phyloP scores from a whole-genome alignment of 1,284 basidiomycete species.

The Tremellales sp. region DNA sequence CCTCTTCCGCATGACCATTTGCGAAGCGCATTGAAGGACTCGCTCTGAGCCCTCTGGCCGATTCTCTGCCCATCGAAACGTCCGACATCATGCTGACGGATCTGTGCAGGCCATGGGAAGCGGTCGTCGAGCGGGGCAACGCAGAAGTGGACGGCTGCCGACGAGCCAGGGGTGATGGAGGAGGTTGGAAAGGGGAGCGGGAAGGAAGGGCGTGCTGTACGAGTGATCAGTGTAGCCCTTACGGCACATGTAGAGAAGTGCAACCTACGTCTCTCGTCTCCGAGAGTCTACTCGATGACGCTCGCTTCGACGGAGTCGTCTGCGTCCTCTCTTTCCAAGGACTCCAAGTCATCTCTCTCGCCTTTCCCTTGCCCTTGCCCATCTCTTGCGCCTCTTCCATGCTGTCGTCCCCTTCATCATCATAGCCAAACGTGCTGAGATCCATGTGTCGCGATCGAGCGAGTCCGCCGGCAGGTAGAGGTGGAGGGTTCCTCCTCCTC shows the following conservation, averaged over 20 bases:
- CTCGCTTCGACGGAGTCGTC: constrained; percentile 8
- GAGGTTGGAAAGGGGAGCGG: constrained; percentile 30
- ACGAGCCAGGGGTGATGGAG: constrained; percentile 14
- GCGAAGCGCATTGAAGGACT: constrained; percentile 17
- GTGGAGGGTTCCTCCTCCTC: neutral
- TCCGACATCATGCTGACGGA: constrained; percentile 28
- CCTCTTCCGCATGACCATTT: constrained; percentile 21
- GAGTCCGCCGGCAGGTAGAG: constrained; percentile 14
- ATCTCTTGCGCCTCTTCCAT: constrained; percentile 4
- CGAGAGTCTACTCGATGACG: neutral
- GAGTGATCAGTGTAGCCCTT: neutral
- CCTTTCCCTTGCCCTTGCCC: constrained; percentile 9
- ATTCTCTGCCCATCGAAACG: constrained; percentile 24
- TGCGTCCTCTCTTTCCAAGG: constrained; percentile 29
- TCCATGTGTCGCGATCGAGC: constrained; percentile 27
- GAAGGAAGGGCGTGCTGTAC: constrained; percentile 23
- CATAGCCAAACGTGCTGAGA: constrained; percentile 15
- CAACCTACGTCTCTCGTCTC: constrained; percentile 17
- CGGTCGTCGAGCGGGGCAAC: constrained; percentile 33
- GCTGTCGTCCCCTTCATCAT: constrained; percentile 14
- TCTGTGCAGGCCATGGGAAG: constrained; percentile 24
- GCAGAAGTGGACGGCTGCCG: constrained; percentile 14
- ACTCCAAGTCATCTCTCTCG: constrained; percentile 27
- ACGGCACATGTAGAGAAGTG: neutral
- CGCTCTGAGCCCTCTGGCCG: constrained; percentile 5